Percentiles rank a stretch among this genome's conserved stretches.
Evolutionary conservation across 148 eudicot genomes (phyloP).

Genomic region (Rhododendron molle): DNA sequence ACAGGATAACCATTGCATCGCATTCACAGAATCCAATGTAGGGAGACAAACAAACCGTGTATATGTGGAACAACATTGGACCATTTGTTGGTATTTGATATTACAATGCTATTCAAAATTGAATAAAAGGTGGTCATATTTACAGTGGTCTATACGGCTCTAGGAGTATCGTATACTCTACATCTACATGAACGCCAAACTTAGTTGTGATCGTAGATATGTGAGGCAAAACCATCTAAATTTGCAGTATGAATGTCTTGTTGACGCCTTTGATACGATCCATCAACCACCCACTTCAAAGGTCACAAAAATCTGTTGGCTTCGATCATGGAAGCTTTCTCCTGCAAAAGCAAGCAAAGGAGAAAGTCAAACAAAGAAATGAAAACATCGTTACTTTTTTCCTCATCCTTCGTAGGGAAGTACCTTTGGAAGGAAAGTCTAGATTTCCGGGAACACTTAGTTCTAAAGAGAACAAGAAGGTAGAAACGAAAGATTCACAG

Average conservation of each 20-base stretch:
- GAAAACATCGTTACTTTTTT: neutral
- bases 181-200: neutral
- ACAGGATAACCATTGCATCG: neutral
- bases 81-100: neutral
- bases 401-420: neutral
- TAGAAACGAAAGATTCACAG: neutral
- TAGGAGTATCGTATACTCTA: neutral
- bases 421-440: neutral
- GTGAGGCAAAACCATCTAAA: neutral
- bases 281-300: neutral
- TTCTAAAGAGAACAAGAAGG: neutral
- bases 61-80: neutral
- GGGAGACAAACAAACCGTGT: neutral
- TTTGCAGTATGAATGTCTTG: neutral
- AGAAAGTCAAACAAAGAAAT: neutral
- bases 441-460: neutral
- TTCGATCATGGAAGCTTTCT: conserved; percentile 50
- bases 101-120: conserved; percentile 1
- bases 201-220: neutral
- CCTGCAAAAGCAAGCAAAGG: conserved; percentile 40
- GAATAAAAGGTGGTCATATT: neutral
- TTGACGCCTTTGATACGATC: neutral
- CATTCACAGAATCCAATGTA: neutral
- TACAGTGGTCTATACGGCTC: conserved; percentile 1
- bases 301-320: conserved; percentile 40